phyloP scores from a whole-genome alignment of 768 basidiomycete species.

The Exsudoporus frostii region DNA sequence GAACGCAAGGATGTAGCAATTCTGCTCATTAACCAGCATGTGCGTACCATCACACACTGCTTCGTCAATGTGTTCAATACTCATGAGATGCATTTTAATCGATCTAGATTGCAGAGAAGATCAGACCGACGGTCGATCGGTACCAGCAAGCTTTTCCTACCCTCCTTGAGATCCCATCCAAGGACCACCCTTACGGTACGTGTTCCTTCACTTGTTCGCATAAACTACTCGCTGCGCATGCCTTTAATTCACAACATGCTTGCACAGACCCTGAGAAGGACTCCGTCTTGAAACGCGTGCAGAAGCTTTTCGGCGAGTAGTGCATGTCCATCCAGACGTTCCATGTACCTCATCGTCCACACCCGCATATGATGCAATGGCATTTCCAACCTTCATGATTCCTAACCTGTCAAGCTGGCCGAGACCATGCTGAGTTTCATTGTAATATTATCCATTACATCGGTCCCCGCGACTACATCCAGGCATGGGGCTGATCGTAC shows the following conservation, averaged over 20 bases:
- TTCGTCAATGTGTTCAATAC: slow-evolving; percentile 1
- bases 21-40: slow-evolving; percentile 97
- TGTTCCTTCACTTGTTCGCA: slow-evolving; percentile 6
- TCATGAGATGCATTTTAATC: slow-evolving; percentile 10
- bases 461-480: slow-evolving; percentile 15
- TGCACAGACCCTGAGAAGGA: slow-evolving; percentile 88
- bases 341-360: slow-evolving; percentile 12
- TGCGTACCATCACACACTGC: slow-evolving; percentile 36
- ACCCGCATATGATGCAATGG: slow-evolving; percentile 4
- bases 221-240: slow-evolving; percentile 1
- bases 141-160: slow-evolving; percentile 97
- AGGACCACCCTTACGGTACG: slow-evolving; percentile 96
- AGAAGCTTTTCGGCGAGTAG: slow-evolving; percentile 94
- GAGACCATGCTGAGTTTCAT: slow-evolving; percentile 25
- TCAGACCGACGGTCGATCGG: slow-evolving; percentile 89
- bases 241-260: slow-evolving; percentile 19
- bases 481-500: slow-evolving; percentile 12
- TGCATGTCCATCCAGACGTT: slow-evolving; percentile 13
- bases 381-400: slow-evolving; percentile 7
- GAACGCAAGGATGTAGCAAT: slow-evolving; percentile 95
- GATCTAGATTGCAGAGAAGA: slow-evolving; percentile 90
- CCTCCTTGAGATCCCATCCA: slow-evolving; percentile 94
- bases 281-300: slow-evolving; percentile 92
- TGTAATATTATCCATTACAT: slow-evolving; percentile 25
- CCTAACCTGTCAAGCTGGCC: slow-evolving; percentile 4